Conservation (phyloP, 164 flowering plant species). For the Piper longum region DNA sequence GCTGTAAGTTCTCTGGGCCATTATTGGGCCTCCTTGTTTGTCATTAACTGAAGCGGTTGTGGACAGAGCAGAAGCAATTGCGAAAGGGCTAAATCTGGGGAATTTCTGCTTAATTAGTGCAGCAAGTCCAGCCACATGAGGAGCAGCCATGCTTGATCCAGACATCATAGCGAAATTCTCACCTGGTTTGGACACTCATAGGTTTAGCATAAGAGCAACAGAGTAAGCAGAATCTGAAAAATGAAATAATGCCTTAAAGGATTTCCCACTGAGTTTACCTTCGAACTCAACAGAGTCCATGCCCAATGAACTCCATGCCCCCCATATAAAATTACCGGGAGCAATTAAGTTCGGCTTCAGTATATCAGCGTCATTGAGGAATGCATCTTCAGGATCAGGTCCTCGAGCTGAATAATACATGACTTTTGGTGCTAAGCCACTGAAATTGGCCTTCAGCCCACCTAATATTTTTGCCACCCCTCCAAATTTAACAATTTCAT, state of each 20-base stretch:
- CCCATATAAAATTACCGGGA: conserved; percentile 92
- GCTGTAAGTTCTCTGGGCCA: conserved; percentile 88
- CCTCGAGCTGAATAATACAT: conserved; percentile 95
- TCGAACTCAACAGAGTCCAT: conserved; percentile 72
- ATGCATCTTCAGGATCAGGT: conserved; percentile 85
- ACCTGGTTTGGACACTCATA: conserved; percentile 24
- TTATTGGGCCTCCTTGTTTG: conserved; percentile 65
- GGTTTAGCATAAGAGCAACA: background rate
- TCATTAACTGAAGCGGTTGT: conserved; percentile 75
- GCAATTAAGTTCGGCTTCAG: conserved; percentile 91
- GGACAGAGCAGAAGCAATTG: conserved; percentile 90
- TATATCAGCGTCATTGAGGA: conserved; percentile 64
- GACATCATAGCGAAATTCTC: conserved; percentile 98
- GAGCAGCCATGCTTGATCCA: conserved; percentile 99
- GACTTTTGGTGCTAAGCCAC: conserved; percentile 63
- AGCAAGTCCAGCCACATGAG: conserved; percentile 94
- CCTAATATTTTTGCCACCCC: conserved; percentile 73
- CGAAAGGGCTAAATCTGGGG: conserved; percentile 69
- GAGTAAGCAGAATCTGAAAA: background rate
- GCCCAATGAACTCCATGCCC: conserved; percentile 92
- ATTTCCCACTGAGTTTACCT: conserved; percentile 28
- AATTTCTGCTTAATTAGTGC: conserved; percentile 77
- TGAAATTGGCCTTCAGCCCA: conserved; percentile 61
- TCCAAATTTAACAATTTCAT: conserved; percentile 46
- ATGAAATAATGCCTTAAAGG: background rate